Base-by-base conservation (phyloP, 1,284 basidiomycete genomes). In the Omphalotus olearius region DNA sequence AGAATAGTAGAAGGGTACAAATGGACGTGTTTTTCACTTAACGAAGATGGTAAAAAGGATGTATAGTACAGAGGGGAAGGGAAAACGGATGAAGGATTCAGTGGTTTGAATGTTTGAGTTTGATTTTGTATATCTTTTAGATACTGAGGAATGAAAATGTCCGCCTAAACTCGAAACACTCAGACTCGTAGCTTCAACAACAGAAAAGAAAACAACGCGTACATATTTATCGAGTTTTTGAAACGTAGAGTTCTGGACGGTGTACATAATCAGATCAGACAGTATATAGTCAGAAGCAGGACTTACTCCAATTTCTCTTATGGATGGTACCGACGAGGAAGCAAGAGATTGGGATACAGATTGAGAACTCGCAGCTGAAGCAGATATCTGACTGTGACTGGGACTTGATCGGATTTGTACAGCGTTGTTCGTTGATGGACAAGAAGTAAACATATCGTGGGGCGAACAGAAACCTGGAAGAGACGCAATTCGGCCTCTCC, bases 101-200 rank as follows among this genome's bases (percentile, higher is more conserved):
- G 61, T 53, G 71, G 66, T 41, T 64, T 58, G 50, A 76, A 64
- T 26, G 59, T 61, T 59, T 75, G 72, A 43, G 66, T 59, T 60
- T 69, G 67, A 54, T 64, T 71, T 67, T 76, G 73, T 17, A 76
- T 71, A 54, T 73, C 68, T 66, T 67, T 68, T 52, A 76, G 64
- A 62, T 71, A 74, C 59, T 71, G 67, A 42, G 72, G 74, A 53
- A 74, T 63, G 59, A 71, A 76, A 39, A 66, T 62, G 44, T 74
- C 70, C 55, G 74, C 74, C 73, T 76, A 23, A n/a, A 45, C 11
- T 47, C 23, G 23, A 2, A 2, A 23, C 23, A 16, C 35, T 46
- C 2, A 20, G 53, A 39, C 40, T 51, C 2, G 7, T 51, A n/a
- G 42, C 36, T 41, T 39, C 26, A 20, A 37, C 11, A 28, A 23